Evolutionary conservation across 176 grass and related monocot genomes (phyloP).

Genomic region (Aegilops tauschii): DNA sequence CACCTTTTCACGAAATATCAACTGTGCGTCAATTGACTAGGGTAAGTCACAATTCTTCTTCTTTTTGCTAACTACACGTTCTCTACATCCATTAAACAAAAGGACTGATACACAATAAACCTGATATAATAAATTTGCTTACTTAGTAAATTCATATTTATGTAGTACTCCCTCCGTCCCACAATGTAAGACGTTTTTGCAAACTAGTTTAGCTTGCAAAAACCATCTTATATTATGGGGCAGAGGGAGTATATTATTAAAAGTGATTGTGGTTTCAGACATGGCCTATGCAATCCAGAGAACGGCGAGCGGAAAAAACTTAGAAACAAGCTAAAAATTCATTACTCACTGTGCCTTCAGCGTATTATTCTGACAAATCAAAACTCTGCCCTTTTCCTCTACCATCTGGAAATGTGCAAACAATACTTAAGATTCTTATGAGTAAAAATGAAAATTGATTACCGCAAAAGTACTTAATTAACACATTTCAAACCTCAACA

Average conservation of each 20-base stretch:
- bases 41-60: neutral
- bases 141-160: neutral
- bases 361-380: neutral
- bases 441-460: neutral
- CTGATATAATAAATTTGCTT: neutral
- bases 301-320: neutral
- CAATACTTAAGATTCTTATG: neutral
- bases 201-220: too few relatives aligned
- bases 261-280: neutral
- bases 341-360: conserved; percentile 15
- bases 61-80: neutral
- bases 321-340: neutral
- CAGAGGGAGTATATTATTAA: neutral
- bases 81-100: neutral
- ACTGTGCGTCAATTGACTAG: neutral
- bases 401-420: conserved; percentile 14
- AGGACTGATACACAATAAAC: neutral
- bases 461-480: neutral
- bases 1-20: neutral
- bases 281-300: neutral
- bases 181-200: too few relatives aligned
- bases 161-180: neutral
- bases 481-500: conserved; percentile 24
- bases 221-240: too few relatives aligned
- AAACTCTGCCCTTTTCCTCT: conserved; percentile 5